A percentile compares a stretch with the other conserved stretches of the same genome.
Conservation (phyloP, 345 rosid species). For the Erucastrum elatum region DNA sequence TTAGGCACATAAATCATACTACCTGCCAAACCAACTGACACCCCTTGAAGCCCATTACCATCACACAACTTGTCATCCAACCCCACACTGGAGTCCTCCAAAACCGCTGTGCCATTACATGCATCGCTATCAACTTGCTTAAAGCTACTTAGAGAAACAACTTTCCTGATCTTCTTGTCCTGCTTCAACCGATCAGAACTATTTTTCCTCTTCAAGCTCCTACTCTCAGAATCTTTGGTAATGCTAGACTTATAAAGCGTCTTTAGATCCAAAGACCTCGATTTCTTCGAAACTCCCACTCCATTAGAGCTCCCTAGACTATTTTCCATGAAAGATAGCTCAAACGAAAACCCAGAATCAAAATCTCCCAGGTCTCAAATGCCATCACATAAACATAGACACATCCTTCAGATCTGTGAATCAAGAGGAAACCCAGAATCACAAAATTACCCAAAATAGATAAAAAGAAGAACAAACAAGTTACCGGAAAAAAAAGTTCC, state of each 20-base stretch:
- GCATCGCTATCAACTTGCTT: slow-evolving; percentile 48
- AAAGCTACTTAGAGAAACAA: slow-evolving; percentile 56
- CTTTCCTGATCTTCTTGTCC: slow-evolving; percentile 63
- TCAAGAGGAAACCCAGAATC: slow-evolving; percentile 37
- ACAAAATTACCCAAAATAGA: slow-evolving; percentile 29
- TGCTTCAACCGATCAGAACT: slow-evolving; percentile 48
- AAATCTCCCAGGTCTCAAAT: slow-evolving; percentile 31
- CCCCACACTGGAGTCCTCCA: slow-evolving; percentile 42
- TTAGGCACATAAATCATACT: slow-evolving; percentile 61
- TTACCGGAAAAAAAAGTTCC: not conserved
- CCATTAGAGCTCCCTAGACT: slow-evolving; percentile 68
- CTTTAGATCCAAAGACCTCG: slow-evolving; percentile 92
- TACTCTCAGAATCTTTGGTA: slow-evolving; percentile 47
- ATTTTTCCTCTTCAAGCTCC: slow-evolving; percentile 64
- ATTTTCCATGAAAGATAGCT: slow-evolving; percentile 77
- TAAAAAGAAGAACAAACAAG: slow-evolving; percentile 15
- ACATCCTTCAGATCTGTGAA: slow-evolving; percentile 67
- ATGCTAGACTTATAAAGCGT: slow-evolving; percentile 63
- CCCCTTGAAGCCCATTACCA: slow-evolving; percentile 45
- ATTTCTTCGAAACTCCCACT: slow-evolving; percentile 65
- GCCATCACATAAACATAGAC: slow-evolving; percentile 35
- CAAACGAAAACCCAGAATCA: slow-evolving; percentile 41
- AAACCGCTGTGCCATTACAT: slow-evolving; percentile 47
- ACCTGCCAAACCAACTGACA: slow-evolving; percentile 55
- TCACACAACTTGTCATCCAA: slow-evolving; percentile 44